Evolutionary conservation across 179 eudicot genomes (phyloP).

Genomic region (Gypsophila paniculata): DNA sequence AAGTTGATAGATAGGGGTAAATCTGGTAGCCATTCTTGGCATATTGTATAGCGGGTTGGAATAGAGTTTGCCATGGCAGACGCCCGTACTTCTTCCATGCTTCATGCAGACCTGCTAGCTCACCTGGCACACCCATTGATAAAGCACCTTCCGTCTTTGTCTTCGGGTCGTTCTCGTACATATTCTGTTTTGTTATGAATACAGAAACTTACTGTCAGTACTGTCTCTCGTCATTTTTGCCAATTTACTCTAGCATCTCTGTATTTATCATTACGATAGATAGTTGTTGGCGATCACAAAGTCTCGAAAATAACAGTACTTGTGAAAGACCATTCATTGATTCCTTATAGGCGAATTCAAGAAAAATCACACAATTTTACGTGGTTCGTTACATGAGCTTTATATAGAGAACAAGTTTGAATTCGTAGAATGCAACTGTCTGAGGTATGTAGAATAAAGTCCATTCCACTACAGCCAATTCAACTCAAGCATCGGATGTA

Average conservation of each 20-base stretch:
- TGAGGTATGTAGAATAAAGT: no score
- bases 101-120: slow-evolving; percentile 79
- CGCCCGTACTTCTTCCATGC: slow-evolving; percentile 72
- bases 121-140: slow-evolving; percentile 83
- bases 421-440: no score
- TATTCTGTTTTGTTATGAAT: slow-evolving; percentile 47
- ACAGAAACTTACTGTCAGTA: background rate
- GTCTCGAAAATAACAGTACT: no score
- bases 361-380: no score
- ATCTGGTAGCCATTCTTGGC: slow-evolving; percentile 62
- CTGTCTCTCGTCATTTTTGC: background rate
- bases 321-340: no score
- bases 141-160: slow-evolving; percentile 58
- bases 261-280: background rate
- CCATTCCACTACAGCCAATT: no score
- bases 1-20: slow-evolving; percentile 47
- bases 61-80: slow-evolving; percentile 60
- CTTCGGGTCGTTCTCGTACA: slow-evolving; percentile 48
- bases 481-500: no score
- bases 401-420: no score
- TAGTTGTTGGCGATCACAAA: background rate
- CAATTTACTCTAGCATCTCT: background rate
- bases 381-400: no score
- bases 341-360: no score
- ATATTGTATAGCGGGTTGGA: slow-evolving; percentile 56